phyloP scores from a whole-genome alignment of 306 rosid species.

The Vigna hirtella region DNA sequence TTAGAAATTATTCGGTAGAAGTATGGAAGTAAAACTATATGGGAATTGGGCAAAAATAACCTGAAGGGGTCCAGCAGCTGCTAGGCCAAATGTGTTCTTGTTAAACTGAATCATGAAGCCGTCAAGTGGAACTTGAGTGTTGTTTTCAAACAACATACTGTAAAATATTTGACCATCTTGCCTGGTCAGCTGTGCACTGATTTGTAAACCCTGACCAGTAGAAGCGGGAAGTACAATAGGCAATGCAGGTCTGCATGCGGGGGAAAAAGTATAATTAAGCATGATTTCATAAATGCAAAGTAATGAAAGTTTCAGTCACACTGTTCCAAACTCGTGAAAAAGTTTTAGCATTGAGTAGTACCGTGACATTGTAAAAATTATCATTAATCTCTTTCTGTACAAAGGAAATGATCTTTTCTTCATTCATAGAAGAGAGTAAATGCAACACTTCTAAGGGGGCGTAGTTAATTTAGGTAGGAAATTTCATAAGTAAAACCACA shows the following conservation, averaged over 20 bases:
- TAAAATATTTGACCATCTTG: conserved; percentile 88
- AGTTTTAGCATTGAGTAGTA: neutral
- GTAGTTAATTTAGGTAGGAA: conserved; percentile 15
- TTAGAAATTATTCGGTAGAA: conserved; percentile 38
- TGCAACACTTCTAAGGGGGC: conserved; percentile 34
- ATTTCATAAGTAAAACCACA: conserved; percentile 31
- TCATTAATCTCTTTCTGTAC: conserved; percentile 9
- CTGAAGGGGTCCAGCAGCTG: conserved; percentile 92
- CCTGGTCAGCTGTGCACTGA: conserved; percentile 87
- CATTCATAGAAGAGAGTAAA: conserved; percentile 25
- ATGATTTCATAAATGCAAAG: conserved; percentile 29
- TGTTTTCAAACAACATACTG: conserved; percentile 84
- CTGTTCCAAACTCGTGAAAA: conserved; percentile 20
- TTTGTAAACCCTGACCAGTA: conserved; percentile 94
- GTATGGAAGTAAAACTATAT: conserved; percentile 13
- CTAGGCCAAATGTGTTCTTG: conserved; percentile 96
- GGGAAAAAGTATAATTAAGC: conserved; percentile 46
- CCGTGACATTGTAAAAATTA: neutral
- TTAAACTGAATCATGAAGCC: conserved; percentile 99
- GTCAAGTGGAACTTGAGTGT: conserved; percentile 78
- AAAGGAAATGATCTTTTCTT: conserved; percentile 6
- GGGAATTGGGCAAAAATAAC: conserved; percentile 50
- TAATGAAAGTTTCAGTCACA: conserved; percentile 24
- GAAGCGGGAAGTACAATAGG: conserved; percentile 81
- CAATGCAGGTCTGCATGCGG: conserved; percentile 78